These are phyloP conservation scores for Penicillium pulvis DNA, from an alignment of 495 filamentous ascomycete genomes.

Conservation along the genomic window DNA sequence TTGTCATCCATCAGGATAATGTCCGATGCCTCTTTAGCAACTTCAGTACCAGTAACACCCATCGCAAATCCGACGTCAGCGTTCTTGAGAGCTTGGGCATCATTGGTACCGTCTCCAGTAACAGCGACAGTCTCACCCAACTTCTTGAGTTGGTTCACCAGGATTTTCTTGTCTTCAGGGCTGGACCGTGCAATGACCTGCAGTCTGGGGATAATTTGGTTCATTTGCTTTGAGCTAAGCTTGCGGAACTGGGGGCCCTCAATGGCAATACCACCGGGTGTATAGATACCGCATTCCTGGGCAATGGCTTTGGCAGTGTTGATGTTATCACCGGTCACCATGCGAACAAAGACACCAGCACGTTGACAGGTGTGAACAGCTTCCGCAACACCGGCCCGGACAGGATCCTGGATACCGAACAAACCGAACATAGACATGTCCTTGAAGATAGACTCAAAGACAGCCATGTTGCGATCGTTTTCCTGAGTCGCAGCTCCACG, in stretches of 20 bases:
- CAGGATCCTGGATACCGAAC: slow-evolving; percentile 86
- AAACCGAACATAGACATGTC: slow-evolving; percentile 77
- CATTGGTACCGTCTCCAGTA: slow-evolving; percentile 91
- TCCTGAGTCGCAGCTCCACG: slow-evolving; percentile 63
- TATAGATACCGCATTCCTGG: slow-evolving; percentile 79
- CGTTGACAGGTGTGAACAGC: slow-evolving; percentile 73
- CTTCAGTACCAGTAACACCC: slow-evolving; percentile 88
- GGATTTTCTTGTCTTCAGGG: slow-evolving; percentile 79
- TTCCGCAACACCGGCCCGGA: slow-evolving; percentile 74
- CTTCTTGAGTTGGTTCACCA: slow-evolving; percentile 79
- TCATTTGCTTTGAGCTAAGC: slow-evolving; percentile 66
- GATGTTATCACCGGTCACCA: slow-evolving; percentile 91
- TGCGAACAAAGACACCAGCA: slow-evolving; percentile 82
- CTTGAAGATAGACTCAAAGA: slow-evolving; percentile 78
- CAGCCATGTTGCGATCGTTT: slow-evolving; percentile 67
- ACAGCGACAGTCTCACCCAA: slow-evolving; percentile 90
- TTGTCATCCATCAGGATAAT: slow-evolving; percentile 96
- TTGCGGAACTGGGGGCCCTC: slow-evolving; percentile 80
- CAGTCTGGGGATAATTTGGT: slow-evolving; percentile 68
- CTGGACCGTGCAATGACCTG: slow-evolving; percentile 85
- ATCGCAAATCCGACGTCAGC: slow-evolving; percentile 93
- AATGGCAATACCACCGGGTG: slow-evolving; percentile 73
- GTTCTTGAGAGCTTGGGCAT: slow-evolving; percentile 82
- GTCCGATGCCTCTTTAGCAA: slow-evolving; percentile 90
- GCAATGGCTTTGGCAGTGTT: slow-evolving; percentile 86